Conservation (phyloP, 768 basidiomycete genomes). For the Kwoniella dendrophila region DNA sequence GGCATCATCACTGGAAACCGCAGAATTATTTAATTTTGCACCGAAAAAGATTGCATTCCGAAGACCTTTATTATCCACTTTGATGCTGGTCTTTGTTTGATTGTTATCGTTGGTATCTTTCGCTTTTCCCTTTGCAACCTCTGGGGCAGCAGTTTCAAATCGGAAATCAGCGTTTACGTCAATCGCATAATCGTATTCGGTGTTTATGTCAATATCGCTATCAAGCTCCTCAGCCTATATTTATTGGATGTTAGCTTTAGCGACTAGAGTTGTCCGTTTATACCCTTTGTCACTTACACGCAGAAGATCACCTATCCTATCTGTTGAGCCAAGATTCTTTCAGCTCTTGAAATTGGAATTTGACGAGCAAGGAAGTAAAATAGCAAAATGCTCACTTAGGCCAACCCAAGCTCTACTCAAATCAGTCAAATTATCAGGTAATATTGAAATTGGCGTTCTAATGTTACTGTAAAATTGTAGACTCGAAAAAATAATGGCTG, state of each 20-base stretch:
- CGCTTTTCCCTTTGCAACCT: constrained; percentile 6
- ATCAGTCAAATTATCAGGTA: constrained; percentile 7
- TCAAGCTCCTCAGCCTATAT: constrained; percentile 14
- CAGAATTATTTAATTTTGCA: no score
- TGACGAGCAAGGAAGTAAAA: background rate
- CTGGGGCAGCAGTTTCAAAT: constrained; percentile 37
- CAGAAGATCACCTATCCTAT: background rate
- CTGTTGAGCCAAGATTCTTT: background rate
- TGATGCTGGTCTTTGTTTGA: no score
- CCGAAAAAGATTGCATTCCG: no score
- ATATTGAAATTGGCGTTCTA: constrained; percentile 34
- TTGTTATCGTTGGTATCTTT: constrained; percentile 22
- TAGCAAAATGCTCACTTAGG: background rate
- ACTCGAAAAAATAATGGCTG: constrained; percentile 64
- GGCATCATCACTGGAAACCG: constrained; percentile 12
- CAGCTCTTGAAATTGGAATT: no score
- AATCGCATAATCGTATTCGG: constrained; percentile 57
- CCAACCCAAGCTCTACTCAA: background rate
- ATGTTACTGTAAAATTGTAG: constrained; percentile 64
- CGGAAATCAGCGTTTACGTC: constrained; percentile 56
- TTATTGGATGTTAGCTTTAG: background rate
- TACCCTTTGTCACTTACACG: no score
- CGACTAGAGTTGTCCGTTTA: no score
- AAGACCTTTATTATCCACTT: background rate
- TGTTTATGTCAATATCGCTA: constrained; percentile 59